Evolutionary conservation across 208 protist species (phyloP), one percentile per base, ranked within the genome.

Genomic region (Phytomonas francai): DNA sequence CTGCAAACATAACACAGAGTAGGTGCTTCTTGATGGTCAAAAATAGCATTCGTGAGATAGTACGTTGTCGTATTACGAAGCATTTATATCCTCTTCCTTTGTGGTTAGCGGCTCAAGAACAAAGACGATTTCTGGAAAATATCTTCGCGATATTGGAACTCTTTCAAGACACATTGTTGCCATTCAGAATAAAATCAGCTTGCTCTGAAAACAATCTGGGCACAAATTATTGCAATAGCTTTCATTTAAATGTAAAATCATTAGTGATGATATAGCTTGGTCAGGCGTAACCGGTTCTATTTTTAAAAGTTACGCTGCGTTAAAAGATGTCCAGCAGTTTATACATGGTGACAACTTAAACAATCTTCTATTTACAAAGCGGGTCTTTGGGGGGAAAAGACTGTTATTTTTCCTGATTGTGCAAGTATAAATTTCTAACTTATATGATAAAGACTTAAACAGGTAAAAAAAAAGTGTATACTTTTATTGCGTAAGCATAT

Each of bases 1-100:
- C 86, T 34, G 83, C 85, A 60, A 75, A 81, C 72, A 92, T 88
- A 59, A 96, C 77, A 68, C 88, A 86, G 71, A 96, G 92, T 65
- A 87, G 86, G 62, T 87, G 87, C 68, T 96, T 87, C 76, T 93
- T 54, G 45, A 6, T 54, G 3, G 22, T 54, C 19, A 54, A 25
- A 25, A 25, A 54, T 54, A 25, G 45, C 45, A 25, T 25, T 54
- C 25, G 25, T 54, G 19, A 54, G 22, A 22, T 5, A 54, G 19
- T 54, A 54, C 0, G 19, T 54, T 6, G 22, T 54, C 19, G 16
- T 54, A 54, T 25, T 54, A 25, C 7, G 22, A 25, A 54, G 16
- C 22, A 54, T 54, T 54, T 3, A 54, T 12, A 54, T 7, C 25
- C 45, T 19, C 3, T 54, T 54, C 45, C 25, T 19, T 54, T n/a